A percentile compares a stretch with the other conserved stretches of the same genome.
Evolutionary conservation across 495 filamentous ascomycete genomes (phyloP).

Genomic region (Neurospora sp.): DNA sequence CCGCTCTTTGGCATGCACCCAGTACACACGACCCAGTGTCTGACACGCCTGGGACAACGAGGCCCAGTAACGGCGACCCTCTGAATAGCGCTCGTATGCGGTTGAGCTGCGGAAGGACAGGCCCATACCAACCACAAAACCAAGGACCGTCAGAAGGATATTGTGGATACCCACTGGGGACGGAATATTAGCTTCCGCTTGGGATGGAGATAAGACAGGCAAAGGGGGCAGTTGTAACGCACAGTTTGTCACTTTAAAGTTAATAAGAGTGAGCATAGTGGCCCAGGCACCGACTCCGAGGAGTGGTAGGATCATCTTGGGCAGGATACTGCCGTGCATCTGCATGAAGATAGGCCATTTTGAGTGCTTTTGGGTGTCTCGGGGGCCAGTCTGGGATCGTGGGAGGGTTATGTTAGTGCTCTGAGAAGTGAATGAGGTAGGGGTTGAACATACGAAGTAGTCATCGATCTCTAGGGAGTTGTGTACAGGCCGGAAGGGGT

Average conservation of each 20-base stretch:
- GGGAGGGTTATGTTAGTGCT: background rate
- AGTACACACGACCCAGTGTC: constrained; percentile 66
- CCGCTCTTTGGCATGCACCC: constrained; percentile 63
- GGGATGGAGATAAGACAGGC: background rate
- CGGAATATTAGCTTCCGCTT: background rate
- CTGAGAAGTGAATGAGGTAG: background rate
- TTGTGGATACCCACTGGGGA: constrained; percentile 47
- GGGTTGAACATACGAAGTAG: constrained; percentile 39
- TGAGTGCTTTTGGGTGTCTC: constrained; percentile 63
- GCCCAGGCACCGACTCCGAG: constrained; percentile 59
- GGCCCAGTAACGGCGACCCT: constrained; percentile 70
- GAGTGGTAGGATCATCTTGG: constrained; percentile 69
- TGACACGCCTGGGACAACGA: constrained; percentile 61
- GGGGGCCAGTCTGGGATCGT: constrained; percentile 42
- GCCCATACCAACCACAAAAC: constrained; percentile 80
- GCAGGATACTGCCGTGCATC: constrained; percentile 70
- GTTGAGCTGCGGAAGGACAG: constrained; percentile 77
- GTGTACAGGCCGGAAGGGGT: constrained; percentile 36
- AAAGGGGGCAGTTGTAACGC: constrained; percentile 28
- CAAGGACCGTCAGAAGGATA: constrained; percentile 70
- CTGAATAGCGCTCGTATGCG: constrained; percentile 73
- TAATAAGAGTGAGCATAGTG: constrained; percentile 53
- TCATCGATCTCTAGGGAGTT: constrained; percentile 37
- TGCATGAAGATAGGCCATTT: constrained; percentile 74
- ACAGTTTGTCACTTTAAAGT: constrained; percentile 24